Percentiles rank a stretch among this genome's conserved stretches.
phyloP scores from a whole-genome alignment of 2,329 filamentous ascomycete species.

The Chaetothyriales sp. region DNA sequence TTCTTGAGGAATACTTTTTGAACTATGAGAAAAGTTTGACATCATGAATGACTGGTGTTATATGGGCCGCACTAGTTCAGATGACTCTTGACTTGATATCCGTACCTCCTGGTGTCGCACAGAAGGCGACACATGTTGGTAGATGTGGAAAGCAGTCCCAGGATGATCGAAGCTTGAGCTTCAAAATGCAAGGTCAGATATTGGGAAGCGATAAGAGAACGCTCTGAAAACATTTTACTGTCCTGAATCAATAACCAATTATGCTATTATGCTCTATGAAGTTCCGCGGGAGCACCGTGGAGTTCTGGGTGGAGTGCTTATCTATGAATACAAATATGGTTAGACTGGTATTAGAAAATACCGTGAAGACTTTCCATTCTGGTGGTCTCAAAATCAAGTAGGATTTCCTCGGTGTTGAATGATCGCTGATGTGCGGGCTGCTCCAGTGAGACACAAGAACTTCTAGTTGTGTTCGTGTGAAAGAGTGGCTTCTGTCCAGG shows the following conservation, averaged over 20 bases:
- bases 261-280: neutral
- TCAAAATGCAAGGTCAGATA: neutral
- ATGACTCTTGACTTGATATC: too few species aligned
- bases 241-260: neutral
- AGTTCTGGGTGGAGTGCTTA: neutral
- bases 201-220: slow-evolving; percentile 1
- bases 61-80: neutral
- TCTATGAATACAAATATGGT: neutral
- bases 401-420: too few species aligned
- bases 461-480: too few species aligned
- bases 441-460: too few species aligned
- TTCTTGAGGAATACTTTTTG: neutral
- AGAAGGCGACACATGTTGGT: neutral
- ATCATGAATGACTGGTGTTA: neutral
- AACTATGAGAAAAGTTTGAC: neutral
- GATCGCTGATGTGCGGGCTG: too few species aligned
- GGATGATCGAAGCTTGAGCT: neutral
- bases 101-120: neutral
- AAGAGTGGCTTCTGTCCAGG: too few species aligned
- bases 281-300: neutral
- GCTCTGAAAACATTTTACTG: neutral
- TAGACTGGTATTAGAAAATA: too few species aligned
- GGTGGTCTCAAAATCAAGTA: too few species aligned
- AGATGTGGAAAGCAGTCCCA: neutral
- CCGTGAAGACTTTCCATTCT: too few species aligned